Conservation (phyloP, 768 basidiomycete species). For the Sporobolomyces phaffii region DNA sequence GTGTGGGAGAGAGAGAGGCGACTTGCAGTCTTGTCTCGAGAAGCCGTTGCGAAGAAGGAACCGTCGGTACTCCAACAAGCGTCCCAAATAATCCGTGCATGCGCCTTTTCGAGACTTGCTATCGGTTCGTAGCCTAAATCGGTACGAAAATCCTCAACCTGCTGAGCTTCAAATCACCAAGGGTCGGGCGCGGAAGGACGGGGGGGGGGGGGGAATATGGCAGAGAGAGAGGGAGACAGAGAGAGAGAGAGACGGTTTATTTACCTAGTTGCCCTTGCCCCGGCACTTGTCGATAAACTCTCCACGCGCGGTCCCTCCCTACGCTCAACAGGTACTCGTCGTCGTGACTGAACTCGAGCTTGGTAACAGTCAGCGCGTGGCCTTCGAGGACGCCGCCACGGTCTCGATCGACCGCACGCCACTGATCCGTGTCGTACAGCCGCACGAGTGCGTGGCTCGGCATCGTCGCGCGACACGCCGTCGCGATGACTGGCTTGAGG, state of each 20-base stretch:
- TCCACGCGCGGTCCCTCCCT: slow-evolving; percentile 88
- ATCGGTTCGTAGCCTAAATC: slow-evolving; percentile 55
- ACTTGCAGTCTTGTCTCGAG: slow-evolving; percentile 84
- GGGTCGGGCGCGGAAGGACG: no score
- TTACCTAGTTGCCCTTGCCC: slow-evolving; percentile 25
- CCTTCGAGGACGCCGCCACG: slow-evolving; percentile 72
- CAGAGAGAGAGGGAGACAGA: neutral
- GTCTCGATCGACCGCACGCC: slow-evolving; percentile 52
- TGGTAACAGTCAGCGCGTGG: slow-evolving; percentile 81
- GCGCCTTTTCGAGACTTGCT: slow-evolving; percentile 68
- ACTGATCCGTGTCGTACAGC: slow-evolving; percentile 66
- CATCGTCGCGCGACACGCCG: slow-evolving; percentile 81
- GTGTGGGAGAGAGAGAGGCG: no score
- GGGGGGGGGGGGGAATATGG: no score
- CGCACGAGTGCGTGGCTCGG: slow-evolving; percentile 84
- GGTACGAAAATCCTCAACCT: no score
- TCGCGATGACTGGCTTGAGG: slow-evolving; percentile 65
- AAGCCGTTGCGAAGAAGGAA: slow-evolving; percentile 81
- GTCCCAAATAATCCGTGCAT: slow-evolving; percentile 92
- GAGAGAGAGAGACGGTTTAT: neutral
- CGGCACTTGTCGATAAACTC: slow-evolving; percentile 59
- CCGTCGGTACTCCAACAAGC: slow-evolving; percentile 75
- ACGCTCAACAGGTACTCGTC: slow-evolving; percentile 73
- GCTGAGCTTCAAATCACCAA: no score
- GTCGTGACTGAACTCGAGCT: slow-evolving; percentile 74